Evolutionary conservation across 2,329 filamentous ascomycete genomes (phyloP), one percentile per base, ranked within the genome.

Genomic region (Colletotrichum sp.): DNA sequence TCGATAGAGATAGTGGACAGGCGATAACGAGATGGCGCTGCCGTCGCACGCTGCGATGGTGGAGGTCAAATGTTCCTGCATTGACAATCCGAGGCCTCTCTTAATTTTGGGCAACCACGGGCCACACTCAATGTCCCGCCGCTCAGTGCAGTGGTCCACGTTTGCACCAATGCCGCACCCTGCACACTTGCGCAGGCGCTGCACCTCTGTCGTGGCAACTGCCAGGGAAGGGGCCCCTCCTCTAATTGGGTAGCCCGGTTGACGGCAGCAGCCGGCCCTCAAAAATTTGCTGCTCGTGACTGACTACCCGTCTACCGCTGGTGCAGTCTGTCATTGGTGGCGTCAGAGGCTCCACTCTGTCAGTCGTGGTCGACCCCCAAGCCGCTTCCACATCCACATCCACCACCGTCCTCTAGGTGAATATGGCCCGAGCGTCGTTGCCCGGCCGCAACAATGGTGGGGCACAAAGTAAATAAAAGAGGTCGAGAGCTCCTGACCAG

Each of bases 391-490:
- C 49, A 24, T n/a, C 34, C 39, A 49, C 39, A 49, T 49, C 39
- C 39, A n/a, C 39, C n/a, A n/a, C 39, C 39, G 39, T 49, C 18
- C 39, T 49, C 18, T n/a, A 21, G 44, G 44, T 24, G 10, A 52
- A 24, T 39, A 49, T 69, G 76, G 59, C 30, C 73, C 59, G 34
- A 68, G 73, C 68, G 68, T 67, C 78, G 78, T 79, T 79, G 77
- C 77, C 69, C 70, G 71, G 77, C 76, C 78, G 75, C 63, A 78
- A 78, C 78, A 49, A 44, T 44, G 65, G 83, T 85, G 84, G 84
- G 83, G 80, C 82, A 34, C 71, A 82, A 85, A 83, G 86, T 88
- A 88, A 88, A 88, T 87, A 88, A 87, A 88, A 87, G 82, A 81
- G 79, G 81, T 76, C 67, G 74, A 69, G 71, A 76, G 74, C 65